Base-by-base conservation (phyloP, 352 stramenopile genomes). In the Saprolegnia parasitica region DNA sequence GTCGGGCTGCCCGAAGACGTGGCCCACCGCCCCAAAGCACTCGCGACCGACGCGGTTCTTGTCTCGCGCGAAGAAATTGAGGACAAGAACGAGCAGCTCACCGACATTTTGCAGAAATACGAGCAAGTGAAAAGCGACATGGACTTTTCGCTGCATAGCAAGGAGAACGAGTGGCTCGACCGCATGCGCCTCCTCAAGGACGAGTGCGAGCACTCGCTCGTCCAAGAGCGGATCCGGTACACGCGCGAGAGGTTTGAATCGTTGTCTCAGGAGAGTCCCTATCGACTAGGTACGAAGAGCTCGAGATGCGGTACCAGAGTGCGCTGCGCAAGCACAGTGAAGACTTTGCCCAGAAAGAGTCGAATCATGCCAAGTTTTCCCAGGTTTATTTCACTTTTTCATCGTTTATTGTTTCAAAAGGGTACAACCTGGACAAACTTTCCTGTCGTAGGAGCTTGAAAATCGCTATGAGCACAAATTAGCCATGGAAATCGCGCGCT, bases 401-500 rank as follows among this genome's bases (percentile, higher is more conserved):
- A 15, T 39, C 8, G 8, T 39, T 58, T 8, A 13, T 15, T 15
- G 52, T 58, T 15, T 23, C 3, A 40, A 56, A 15, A 49, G 20
- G 24, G 10, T 4, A 11, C 21, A 52, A 52, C 24, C 26, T 26
- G 58, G 32, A 16, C 60, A 50, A 64, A 64, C 18, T 24, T 64
- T 52, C 8, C 87, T 94, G 73, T 88, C 80, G 0, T 81, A 96
- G 70, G 90, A 97, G 54, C 78, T 97, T 4, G 90, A 97, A 70
- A 98, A 97, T 60, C 84, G 96, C 68, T 98, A 97, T 71, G 91
- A 98, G 65, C 83, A 90, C 23, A 95, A 95, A 47, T 72, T 98
- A 0, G 90, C 91, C 9, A 78, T 96, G 50, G 91, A 97, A 66
- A 78, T 97, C 23, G 73, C 84, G 56, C 75, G 91, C 20, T 97